phyloP scores from a whole-genome alignment of 345 rosid species.

The Ceriops zippeliana region DNA sequence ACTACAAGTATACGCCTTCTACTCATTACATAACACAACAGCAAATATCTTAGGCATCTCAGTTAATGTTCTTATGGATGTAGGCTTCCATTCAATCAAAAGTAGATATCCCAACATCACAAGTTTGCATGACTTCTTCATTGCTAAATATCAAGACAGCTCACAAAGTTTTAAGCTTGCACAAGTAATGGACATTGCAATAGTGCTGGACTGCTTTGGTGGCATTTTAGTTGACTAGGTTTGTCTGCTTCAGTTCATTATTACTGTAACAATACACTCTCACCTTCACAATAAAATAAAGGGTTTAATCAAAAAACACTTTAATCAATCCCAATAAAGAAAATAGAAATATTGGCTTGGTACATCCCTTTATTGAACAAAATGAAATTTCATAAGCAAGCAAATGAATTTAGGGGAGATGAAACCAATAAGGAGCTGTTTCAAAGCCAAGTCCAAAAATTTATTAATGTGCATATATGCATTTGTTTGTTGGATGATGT shows the following conservation, averaged over 20 bases:
- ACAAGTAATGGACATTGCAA: conserved; percentile 55
- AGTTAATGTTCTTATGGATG: conserved; percentile 21
- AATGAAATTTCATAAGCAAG: too few species aligned
- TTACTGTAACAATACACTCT: too few species aligned
- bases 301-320: too few species aligned
- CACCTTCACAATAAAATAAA: too few species aligned
- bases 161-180: conserved; percentile 92
- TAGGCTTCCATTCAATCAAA: conserved; percentile 98
- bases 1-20: conserved; percentile 46
- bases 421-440: too few species aligned
- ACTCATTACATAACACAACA: conserved; percentile 7
- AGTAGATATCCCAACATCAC: conserved; percentile 82
- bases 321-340: too few species aligned
- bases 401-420: too few species aligned
- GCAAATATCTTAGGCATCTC: conserved; percentile 9
- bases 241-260: not conserved
- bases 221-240: conserved; percentile 4
- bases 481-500: too few species aligned
- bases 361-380: too few species aligned
- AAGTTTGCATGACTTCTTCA: conserved; percentile 89
- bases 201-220: conserved; percentile 1
- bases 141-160: conserved; percentile 78
- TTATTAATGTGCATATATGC: too few species aligned
- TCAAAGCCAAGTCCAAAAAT: too few species aligned
- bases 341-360: too few species aligned